A percentile compares a stretch with the other conserved stretches of the same genome.
Conservation (phyloP, 2,329 filamentous ascomycete genomes). For the Onygena corvina region DNA sequence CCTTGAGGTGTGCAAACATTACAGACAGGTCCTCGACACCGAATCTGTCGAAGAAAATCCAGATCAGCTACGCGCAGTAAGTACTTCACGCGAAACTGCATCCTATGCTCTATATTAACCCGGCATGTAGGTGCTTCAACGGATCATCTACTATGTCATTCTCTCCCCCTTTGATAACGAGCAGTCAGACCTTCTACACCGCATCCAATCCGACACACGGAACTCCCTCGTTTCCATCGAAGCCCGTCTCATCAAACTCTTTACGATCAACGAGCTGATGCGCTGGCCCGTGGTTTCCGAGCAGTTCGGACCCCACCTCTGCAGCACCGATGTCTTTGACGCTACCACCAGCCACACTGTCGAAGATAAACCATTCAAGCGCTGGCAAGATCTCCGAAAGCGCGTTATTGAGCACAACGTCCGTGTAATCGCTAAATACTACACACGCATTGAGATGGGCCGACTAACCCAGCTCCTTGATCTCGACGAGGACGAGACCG, state of each 20-base stretch:
- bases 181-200: constrained; percentile 91
- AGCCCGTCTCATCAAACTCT: constrained; percentile 77
- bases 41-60: constrained; percentile 88
- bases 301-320: constrained; percentile 78
- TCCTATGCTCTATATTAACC: constrained; percentile 9
- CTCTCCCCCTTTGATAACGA: constrained; percentile 97
- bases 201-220: constrained; percentile 73
- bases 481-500: constrained; percentile 85
- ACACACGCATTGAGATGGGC: constrained; percentile 89
- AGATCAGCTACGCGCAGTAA: constrained; percentile 69
- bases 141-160: constrained; percentile 95
- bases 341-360: constrained; percentile 43
- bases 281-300: constrained; percentile 90
- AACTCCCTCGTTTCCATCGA: constrained; percentile 67
- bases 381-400: constrained; percentile 93
- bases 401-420: constrained; percentile 99
- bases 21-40: constrained; percentile 90
- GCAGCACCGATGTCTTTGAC: constrained; percentile 81
- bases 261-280: constrained; percentile 94
- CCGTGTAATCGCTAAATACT: constrained; percentile 94
- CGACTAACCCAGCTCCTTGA: constrained; percentile 85
- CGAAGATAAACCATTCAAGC: constrained; percentile 68
- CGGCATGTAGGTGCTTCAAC: constrained; percentile 59
- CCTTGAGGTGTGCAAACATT: constrained; percentile 94
- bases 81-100: constrained; percentile 25